Conservation (phyloP, 495 filamentous ascomycete genomes). For the Aspergillus asperescens region DNA sequence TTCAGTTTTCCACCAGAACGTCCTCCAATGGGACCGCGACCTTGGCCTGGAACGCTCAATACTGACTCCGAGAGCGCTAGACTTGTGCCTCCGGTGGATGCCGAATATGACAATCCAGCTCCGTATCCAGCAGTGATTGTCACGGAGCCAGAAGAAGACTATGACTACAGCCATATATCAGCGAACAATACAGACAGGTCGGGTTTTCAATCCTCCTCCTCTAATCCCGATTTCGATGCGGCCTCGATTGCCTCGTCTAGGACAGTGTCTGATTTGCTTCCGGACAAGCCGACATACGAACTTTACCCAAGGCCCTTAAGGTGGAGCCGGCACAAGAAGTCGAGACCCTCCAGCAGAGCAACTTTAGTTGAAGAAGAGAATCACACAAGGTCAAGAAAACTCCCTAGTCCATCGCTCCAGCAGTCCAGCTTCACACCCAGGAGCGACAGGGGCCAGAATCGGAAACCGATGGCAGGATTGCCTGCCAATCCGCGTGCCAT, state of each 20-base stretch:
- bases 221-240: constrained; percentile 28
- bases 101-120: constrained; percentile 18
- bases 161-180: constrained; percentile 1
- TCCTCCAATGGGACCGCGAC: constrained; percentile 15
- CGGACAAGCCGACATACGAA: constrained; percentile 21
- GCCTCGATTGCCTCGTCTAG: constrained; percentile 29
- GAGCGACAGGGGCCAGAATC: constrained; percentile 7
- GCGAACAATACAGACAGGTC: constrained; percentile 17
- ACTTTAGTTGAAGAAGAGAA: constrained; percentile 44
- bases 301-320: constrained; percentile 38
- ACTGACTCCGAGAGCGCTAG: constrained; percentile 18
- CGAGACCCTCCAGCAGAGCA: constrained; percentile 28
- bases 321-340: constrained; percentile 27
- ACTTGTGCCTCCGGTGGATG: constrained; percentile 17
- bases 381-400: constrained; percentile 11
- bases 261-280: constrained; percentile 31
- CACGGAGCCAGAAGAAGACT: constrained; percentile 10
- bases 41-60: constrained; percentile 8
- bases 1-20: constrained; percentile 26
- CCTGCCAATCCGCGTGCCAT: constrained; percentile 39
- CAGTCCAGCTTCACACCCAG: constrained; percentile 1
- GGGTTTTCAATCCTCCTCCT: constrained; percentile 30
- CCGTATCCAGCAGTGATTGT: constrained; percentile 22
- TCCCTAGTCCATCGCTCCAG: constrained; percentile 12
- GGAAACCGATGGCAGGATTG: constrained; percentile 25